Percentiles rank a stretch among this genome's conserved stretches.
Evolutionary conservation across 495 filamentous ascomycete genomes (phyloP).

Genomic region (Penicillium pulvis): DNA sequence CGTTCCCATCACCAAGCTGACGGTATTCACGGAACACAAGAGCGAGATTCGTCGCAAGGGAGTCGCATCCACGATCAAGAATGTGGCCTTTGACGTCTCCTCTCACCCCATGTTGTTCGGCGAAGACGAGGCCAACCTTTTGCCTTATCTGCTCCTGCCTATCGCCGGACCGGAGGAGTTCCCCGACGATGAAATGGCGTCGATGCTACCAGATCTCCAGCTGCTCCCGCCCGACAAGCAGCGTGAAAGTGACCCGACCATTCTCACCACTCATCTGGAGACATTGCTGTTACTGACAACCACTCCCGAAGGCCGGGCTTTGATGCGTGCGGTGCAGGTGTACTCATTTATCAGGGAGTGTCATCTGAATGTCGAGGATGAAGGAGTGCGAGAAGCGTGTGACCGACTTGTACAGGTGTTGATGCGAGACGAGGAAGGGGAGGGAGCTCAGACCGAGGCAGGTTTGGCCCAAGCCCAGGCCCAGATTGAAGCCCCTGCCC

Average conservation of each 20-base stretch:
- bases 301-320: conserved; percentile 70
- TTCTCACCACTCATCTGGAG: conserved; percentile 85
- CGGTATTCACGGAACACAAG: conserved; percentile 88
- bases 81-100: conserved; percentile 70
- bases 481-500: conserved; percentile 15
- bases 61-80: conserved; percentile 91
- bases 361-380: conserved; percentile 77
- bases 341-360: conserved; percentile 89
- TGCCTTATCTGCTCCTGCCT: conserved; percentile 83
- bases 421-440: conserved; percentile 72
- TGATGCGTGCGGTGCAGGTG: conserved; percentile 72
- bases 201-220: conserved; percentile 85
- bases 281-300: conserved; percentile 81
- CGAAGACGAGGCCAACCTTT: conserved; percentile 72
- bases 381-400: conserved; percentile 79
- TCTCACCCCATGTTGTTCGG: conserved; percentile 72
- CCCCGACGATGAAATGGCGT: conserved; percentile 67
- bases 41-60: conserved; percentile 79
- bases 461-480: conserved; percentile 24
- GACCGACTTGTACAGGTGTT: conserved; percentile 90
- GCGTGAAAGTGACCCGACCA: conserved; percentile 71
- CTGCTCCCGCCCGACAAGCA: conserved; percentile 84
- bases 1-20: conserved; percentile 84
- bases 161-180: conserved; percentile 62
- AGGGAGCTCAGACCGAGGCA: conserved; percentile 29